Evolutionary conservation across 2,329 filamentous ascomycete species (phyloP), one percentile per base, ranked within the genome.

Genomic region (Fusarium algeriense): DNA sequence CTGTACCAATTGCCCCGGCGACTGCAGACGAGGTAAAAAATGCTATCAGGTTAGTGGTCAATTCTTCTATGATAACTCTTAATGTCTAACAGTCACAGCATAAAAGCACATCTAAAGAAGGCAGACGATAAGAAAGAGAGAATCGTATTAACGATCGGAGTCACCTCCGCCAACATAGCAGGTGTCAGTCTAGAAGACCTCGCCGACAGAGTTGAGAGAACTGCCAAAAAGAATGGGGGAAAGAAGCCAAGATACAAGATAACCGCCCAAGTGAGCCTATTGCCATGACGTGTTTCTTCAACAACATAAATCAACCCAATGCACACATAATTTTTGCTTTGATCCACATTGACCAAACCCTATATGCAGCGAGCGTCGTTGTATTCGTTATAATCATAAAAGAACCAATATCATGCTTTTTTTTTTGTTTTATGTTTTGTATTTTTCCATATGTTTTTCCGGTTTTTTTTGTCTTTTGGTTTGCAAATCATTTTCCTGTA

Each of bases 1-100:
- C 88, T 2, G 78, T 84, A 35, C 83, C 85, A 1, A 78, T 80
- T 1, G 78, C 79, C 59, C 87, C 86, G 4, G 77, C 71, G 44
- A 77, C 73, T 4, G 69, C 75, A n/a, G 71, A 77, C 0, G 76
- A 81, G 20, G 69, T 87, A 6, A 69, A 70, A 17, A 76, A 78
- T 8, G 75, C 73, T 19, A 74, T 88, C 50, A 81, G 75, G 86
- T 87, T 71, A 77, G 83, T 64, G n/a, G 20, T 46, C 30, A 20
- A 11, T 26, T 28, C 17, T 10, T 14, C 5, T 43, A n/a, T n/a
- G 15, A 43, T 38, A 44, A 26, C 57, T 30, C 14, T 15, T 43
- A 6, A 53, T 38, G 30, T 50, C 59, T 79, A 60, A 77, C 53
- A 44, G 28, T 76, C 73, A 62, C 45, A 83, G 81, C 32, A 79